Conservation (phyloP, 73 alveolate genomes). For the Uronychia binucleata region DNA sequence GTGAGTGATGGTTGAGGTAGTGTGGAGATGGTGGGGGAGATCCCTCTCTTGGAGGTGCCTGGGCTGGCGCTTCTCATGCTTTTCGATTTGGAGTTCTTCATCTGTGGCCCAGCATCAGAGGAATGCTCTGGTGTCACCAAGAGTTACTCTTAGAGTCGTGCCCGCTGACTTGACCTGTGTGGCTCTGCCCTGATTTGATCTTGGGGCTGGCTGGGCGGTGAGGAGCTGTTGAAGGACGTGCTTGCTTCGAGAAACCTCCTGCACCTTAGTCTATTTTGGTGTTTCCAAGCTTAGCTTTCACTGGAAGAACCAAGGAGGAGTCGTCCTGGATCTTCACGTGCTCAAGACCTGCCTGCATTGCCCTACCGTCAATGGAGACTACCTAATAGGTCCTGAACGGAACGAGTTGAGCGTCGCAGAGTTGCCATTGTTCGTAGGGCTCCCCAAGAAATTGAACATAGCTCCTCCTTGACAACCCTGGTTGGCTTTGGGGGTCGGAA, state of each 20-base stretch:
- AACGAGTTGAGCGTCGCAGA: not conserved
- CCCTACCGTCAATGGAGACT: not conserved
- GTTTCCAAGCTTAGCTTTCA: not conserved
- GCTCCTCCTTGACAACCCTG: not conserved
- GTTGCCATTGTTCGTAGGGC: not conserved
- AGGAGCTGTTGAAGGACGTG: not conserved
- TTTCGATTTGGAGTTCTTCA: not conserved
- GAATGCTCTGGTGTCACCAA: too few relatives aligned
- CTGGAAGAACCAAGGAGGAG: not conserved
- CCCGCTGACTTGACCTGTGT: too few relatives aligned
- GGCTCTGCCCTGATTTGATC: too few relatives aligned
- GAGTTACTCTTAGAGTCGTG: not conserved
- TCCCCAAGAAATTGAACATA: not conserved
- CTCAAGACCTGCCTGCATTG: not conserved
- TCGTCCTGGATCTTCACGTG: not conserved
- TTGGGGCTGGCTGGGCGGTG: not conserved
- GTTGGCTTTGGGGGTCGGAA: not conserved
- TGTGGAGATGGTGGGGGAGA: not conserved
- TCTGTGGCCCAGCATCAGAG: too few relatives aligned
- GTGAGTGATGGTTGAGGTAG: constrained; percentile 3
- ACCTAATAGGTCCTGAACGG: not conserved
- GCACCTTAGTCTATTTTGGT: not conserved
- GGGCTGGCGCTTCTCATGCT: not conserved
- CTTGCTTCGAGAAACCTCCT: not conserved
- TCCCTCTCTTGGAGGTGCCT: not conserved